Evolutionary conservation across 2,329 filamentous ascomycete genomes (phyloP).

Genomic region (Alternaria brassicae): DNA sequence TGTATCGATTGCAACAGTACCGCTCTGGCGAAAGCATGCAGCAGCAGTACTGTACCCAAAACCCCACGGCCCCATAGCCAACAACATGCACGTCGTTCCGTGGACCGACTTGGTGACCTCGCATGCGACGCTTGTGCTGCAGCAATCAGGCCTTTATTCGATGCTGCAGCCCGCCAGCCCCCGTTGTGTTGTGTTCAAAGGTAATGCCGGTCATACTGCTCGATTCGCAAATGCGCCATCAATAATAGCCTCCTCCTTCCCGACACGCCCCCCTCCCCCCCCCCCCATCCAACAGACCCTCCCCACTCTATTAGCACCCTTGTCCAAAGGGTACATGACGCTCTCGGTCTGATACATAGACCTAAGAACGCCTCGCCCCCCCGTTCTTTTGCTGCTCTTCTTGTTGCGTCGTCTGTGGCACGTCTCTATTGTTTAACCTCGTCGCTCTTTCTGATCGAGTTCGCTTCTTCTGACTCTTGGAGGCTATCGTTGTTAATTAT

Average conservation of each 20-base stretch:
- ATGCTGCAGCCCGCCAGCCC: background rate
- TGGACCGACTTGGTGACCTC: constrained; percentile 6
- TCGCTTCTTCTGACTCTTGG: constrained; percentile 17
- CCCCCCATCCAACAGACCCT: constrained; percentile 7
- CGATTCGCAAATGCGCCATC: constrained; percentile 20
- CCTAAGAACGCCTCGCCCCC: constrained; percentile 4
- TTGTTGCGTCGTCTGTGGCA: constrained; percentile 11
- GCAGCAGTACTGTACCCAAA: constrained; percentile 4
- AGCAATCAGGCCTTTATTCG: constrained; percentile 12
- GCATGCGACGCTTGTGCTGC: constrained; percentile 11
- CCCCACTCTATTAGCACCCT: constrained; percentile 12
- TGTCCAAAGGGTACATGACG: constrained; percentile 9
- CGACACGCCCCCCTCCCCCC: constrained; percentile 3
- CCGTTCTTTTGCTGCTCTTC: constrained; percentile 10
- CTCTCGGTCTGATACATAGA: constrained; percentile 16
- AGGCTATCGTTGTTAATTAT: constrained; percentile 19
- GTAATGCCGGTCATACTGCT: constrained; percentile 14
- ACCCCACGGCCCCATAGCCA: constrained; percentile 9
- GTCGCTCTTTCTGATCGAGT: constrained; percentile 33
- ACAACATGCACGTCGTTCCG: constrained; percentile 6
- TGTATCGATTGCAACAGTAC: constrained; percentile 23
- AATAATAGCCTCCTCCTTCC: constrained; percentile 14
- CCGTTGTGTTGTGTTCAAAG: constrained; percentile 5
- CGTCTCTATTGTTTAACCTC: constrained; percentile 32
- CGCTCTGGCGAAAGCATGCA: constrained; percentile 19